phyloP scores from a whole-genome alignment of 169 alveolate genomes.

The Eimeria maxima region DNA sequence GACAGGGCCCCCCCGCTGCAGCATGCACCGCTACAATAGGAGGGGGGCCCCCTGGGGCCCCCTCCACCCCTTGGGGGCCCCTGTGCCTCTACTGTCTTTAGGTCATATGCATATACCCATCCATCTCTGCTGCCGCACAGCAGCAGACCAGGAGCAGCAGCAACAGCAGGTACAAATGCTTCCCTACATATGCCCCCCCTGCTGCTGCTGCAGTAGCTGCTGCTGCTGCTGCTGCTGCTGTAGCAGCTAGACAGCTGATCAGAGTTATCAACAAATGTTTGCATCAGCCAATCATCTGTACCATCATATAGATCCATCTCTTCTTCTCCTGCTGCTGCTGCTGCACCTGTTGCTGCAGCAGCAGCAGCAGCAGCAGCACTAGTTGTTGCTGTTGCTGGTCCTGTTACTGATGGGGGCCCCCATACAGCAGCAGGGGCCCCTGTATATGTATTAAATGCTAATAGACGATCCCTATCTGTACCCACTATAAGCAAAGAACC shows the following conservation, averaged over 20 bases:
- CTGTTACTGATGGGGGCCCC: too few species aligned
- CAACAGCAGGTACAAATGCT: neutral
- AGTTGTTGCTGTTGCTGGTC: too few species aligned
- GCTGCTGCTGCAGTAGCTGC: constrained; percentile 12
- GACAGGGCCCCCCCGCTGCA: neutral
- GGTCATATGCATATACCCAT: constrained; percentile 27
- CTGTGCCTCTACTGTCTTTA: neutral
- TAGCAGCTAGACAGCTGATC: neutral
- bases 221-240: constrained; percentile 60
- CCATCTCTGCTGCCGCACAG: constrained; percentile 43
- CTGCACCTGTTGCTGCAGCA: constrained; percentile 29
- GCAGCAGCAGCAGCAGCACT: constrained; percentile 18
- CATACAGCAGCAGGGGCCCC: constrained; percentile 31
- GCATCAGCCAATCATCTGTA: too few species aligned
- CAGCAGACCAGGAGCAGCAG: neutral
- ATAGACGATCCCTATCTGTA: neutral
- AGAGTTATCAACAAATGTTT: too few species aligned
- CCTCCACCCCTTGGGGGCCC: neutral
- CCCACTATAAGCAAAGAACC: neutral
- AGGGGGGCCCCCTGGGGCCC: neutral
- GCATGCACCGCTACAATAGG: too few species aligned
- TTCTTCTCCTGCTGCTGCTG: constrained; percentile 14
- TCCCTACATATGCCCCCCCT: neutral
- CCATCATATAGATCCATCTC: neutral
- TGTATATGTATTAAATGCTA: neutral